phyloP scores from a whole-genome alignment of 352 stramenopile species.

The Phytophthora boehmeriae region DNA sequence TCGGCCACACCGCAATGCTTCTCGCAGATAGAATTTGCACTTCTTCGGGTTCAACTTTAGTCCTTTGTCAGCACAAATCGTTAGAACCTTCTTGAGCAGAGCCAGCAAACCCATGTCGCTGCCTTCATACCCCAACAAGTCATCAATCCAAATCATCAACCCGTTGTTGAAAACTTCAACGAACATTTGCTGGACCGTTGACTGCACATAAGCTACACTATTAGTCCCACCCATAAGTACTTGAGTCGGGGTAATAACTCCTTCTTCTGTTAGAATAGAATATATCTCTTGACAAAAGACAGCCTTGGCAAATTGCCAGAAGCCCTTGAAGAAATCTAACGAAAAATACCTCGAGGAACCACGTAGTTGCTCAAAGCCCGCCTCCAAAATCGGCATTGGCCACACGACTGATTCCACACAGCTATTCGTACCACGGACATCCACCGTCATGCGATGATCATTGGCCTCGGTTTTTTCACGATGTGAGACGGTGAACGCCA shows the following conservation, averaged over 20 bases:
- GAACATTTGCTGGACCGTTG: slow-evolving; percentile 22
- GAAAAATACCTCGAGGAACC: slow-evolving; percentile 12
- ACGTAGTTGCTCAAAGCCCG: slow-evolving; percentile 10
- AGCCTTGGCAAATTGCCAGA: slow-evolving; percentile 16
- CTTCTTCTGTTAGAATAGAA: slow-evolving; percentile 13
- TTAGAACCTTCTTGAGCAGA: slow-evolving; percentile 3
- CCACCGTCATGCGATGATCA: slow-evolving; percentile 15
- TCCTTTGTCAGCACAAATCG: slow-evolving; percentile 3
- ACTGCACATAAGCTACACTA: slow-evolving; percentile 16
- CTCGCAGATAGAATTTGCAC: slow-evolving; percentile 8
- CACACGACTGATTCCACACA: slow-evolving; percentile 7
- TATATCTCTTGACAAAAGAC: slow-evolving; percentile 9
- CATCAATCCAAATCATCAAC: slow-evolving; percentile 18
- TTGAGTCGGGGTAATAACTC: slow-evolving; percentile 10
- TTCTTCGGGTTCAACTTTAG: slow-evolving; percentile 18
- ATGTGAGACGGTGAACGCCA: slow-evolving; percentile 7
- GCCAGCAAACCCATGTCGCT: not conserved
- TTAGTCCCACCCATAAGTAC: slow-evolving; percentile 21
- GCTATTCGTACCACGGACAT: slow-evolving; percentile 13
- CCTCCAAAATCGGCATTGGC: slow-evolving; percentile 21
- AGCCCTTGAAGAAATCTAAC: slow-evolving; percentile 18
- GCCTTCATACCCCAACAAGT: slow-evolving; percentile 9
- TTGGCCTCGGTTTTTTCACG: slow-evolving; percentile 6
- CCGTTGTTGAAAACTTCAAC: slow-evolving; percentile 11
- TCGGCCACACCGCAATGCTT: slow-evolving; percentile 16